Percentiles rank a stretch among this genome's conserved stretches.
Evolutionary conservation across 257 asterid genomes (phyloP).

Genomic region (Salvia rosmarinus): DNA sequence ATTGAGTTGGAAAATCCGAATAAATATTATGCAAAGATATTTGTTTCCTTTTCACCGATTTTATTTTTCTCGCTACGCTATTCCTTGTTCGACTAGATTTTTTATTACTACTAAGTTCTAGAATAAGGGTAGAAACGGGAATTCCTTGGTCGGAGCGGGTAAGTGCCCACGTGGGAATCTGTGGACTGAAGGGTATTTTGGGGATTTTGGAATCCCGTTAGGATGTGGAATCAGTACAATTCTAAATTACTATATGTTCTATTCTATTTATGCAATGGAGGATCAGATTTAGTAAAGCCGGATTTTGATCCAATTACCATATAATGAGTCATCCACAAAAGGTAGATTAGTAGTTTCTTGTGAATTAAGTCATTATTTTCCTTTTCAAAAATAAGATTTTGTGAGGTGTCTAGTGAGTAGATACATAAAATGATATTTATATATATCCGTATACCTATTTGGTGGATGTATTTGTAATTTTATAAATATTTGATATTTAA

Average conservation of each 20-base stretch:
- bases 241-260: too few species aligned
- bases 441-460: too few species aligned
- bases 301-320: too few species aligned
- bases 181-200: slow-evolving; percentile 1
- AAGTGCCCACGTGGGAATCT: slow-evolving; percentile 15
- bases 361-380: too few species aligned
- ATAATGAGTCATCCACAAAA: too few species aligned
- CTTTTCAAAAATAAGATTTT: not conserved
- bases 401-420: too few species aligned
- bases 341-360: too few species aligned
- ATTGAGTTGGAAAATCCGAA: slow-evolving; percentile 41
- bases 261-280: too few species aligned
- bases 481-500: too few species aligned
- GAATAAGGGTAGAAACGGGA: slow-evolving; percentile 29
- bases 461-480: too few species aligned
- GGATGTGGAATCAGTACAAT: not conserved
- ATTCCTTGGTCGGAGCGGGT: not conserved
- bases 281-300: too few species aligned
- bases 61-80: slow-evolving; percentile 4
- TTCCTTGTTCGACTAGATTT: not conserved
- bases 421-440: too few species aligned
- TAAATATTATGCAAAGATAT: slow-evolving; percentile 27
- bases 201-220: not conserved
- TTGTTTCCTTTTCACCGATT: slow-evolving; percentile 22
- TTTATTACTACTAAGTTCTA: not conserved